Evolutionary conservation across 805 yeast species (phyloP).

Genomic region (Cyberlindnera suaveolens): DNA sequence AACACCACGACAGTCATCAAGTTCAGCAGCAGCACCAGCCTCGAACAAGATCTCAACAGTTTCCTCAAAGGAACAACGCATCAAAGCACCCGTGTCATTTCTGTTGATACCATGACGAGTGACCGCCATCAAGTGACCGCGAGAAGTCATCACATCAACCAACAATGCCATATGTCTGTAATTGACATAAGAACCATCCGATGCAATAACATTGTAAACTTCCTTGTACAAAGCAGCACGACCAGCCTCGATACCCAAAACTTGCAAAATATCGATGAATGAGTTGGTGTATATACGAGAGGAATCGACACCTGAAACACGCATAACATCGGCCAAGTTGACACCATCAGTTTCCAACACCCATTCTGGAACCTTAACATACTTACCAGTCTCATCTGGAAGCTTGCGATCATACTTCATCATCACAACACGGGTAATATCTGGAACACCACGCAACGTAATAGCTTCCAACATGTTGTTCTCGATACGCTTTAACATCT

Average conservation of each 20-base stretch:
- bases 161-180: slow-evolving; percentile 97
- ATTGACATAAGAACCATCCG: slow-evolving; percentile 99
- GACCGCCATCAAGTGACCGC: slow-evolving; percentile 97
- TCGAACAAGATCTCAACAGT: slow-evolving; percentile 96
- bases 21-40: slow-evolving; percentile 97
- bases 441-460: slow-evolving; percentile 92
- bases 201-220: slow-evolving; percentile 94
- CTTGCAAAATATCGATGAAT: slow-evolving; percentile 90
- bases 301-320: slow-evolving; percentile 92
- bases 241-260: slow-evolving; percentile 97
- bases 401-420: slow-evolving; percentile 72
- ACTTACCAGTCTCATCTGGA: slow-evolving; percentile 83
- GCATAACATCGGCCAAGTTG: slow-evolving; percentile 89
- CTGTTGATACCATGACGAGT: slow-evolving; percentile 99
- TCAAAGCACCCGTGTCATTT: slow-evolving; percentile 96
- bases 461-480: slow-evolving; percentile 94
- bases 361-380: slow-evolving; percentile 89
- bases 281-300: slow-evolving; percentile 91
- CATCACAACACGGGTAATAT: slow-evolving; percentile 76
- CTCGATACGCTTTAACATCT: slow-evolving; percentile 89
- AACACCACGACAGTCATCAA: slow-evolving; percentile 97
- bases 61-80: slow-evolving; percentile 99
- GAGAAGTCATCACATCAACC: slow-evolving; percentile 97
- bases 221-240: slow-evolving; percentile 91
- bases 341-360: slow-evolving; percentile 98